A percentile compares a stretch with the other conserved stretches of the same genome.
Conservation (phyloP, 352 stramenopile genomes). For the Phytophthora pinifolia region DNA sequence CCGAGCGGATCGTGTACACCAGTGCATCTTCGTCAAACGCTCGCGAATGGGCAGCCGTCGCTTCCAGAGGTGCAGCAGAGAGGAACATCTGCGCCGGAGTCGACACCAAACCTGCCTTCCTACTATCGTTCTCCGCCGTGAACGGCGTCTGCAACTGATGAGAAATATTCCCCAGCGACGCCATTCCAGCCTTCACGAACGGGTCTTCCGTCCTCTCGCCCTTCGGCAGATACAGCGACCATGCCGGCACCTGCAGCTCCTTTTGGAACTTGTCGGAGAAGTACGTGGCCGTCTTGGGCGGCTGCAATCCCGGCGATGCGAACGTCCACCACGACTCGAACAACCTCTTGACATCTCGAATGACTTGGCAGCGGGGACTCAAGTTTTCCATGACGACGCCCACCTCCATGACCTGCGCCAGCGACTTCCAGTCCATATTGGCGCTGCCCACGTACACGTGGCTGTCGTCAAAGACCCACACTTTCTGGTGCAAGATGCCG, state of each 20-base stretch:
- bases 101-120: background rate
- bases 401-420: conserved; percentile 86
- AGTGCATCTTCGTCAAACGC: conserved; percentile 73
- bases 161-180: conserved; percentile 49
- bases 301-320: conserved; percentile 32
- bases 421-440: conserved; percentile 89
- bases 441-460: conserved; percentile 78
- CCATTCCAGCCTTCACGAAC: conserved; percentile 47
- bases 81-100: conserved; percentile 50
- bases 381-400: conserved; percentile 64
- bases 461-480: conserved; percentile 69
- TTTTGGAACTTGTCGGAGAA: conserved; percentile 63
- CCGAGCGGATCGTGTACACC: conserved; percentile 71
- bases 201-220: conserved; percentile 38
- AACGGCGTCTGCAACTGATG: conserved; percentile 46
- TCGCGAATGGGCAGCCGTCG: conserved; percentile 44
- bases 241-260: conserved; percentile 55
- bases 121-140: conserved; percentile 1
- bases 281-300: conserved; percentile 40
- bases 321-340: conserved; percentile 81
- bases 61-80: conserved; percentile 60
- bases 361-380: conserved; percentile 25
- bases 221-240: conserved; percentile 52
- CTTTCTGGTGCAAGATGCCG: conserved; percentile 84
- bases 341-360: conserved; percentile 62